Conservation (phyloP, 805 yeast species). For the Cyberlindnera lachancei region DNA sequence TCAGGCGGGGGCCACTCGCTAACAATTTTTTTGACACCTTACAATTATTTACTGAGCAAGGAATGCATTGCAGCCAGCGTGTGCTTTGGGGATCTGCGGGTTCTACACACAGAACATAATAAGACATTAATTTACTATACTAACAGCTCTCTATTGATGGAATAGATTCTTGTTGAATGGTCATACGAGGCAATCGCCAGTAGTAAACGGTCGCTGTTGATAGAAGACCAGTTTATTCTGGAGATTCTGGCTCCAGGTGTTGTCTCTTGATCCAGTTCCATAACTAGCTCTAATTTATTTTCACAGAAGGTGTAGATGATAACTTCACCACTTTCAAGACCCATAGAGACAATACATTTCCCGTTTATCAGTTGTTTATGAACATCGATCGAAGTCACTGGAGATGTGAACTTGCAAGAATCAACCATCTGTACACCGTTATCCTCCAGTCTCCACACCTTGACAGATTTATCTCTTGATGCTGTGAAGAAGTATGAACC, state of each 20-base stretch:
- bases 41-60: too few relatives aligned
- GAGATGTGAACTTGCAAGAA: conserved; percentile 38
- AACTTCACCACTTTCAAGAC: conserved; percentile 64
- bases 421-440: conserved; percentile 27
- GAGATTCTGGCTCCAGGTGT: conserved; percentile 59
- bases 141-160: conserved; percentile 20
- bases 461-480: conserved; percentile 76
- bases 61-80: too few relatives aligned
- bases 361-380: conserved; percentile 25
- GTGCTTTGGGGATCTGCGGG: too few relatives aligned
- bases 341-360: conserved; percentile 45
- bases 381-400: conserved; percentile 66
- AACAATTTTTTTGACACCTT: too few relatives aligned
- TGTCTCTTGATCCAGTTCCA: conserved; percentile 28
- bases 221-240: conserved; percentile 49
- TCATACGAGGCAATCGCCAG: conserved; percentile 65
- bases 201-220: conserved; percentile 20
- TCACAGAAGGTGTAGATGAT: conserved; percentile 32
- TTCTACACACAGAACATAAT: too few relatives aligned
- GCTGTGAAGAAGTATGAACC: conserved; percentile 67
- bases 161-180: conserved; percentile 40
- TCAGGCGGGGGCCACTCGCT: too few relatives aligned
- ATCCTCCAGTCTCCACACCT: conserved; percentile 52
- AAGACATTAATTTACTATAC: too few relatives aligned
- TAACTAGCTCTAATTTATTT: conserved; percentile 23